These are phyloP conservation scores for Tribonema minus DNA, from an alignment of 108 stramenopile genomes.

Conservation along the genomic window DNA sequence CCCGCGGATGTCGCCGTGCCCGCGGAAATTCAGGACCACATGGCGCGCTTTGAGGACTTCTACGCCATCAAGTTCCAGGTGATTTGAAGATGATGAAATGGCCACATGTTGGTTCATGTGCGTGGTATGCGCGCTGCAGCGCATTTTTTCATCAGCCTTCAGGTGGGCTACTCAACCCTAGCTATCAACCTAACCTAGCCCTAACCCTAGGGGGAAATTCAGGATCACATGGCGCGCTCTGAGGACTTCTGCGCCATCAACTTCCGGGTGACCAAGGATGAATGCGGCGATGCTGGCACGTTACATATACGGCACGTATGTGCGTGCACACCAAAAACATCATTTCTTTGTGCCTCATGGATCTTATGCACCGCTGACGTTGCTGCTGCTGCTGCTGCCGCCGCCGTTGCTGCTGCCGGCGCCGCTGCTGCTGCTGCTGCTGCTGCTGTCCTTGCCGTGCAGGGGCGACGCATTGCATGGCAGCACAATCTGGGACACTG, in stretches of 20 bases:
- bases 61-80: slow-evolving; percentile 69
- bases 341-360: background rate
- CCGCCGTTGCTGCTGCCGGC: background rate
- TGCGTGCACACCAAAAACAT: background rate
- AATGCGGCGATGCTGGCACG: too few relatives aligned
- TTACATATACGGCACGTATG: background rate
- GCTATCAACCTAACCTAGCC: background rate
- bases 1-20: slow-evolving; percentile 55
- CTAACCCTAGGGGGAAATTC: background rate
- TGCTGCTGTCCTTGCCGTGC: slow-evolving; percentile 53
- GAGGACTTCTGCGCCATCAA: slow-evolving; percentile 69
- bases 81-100: background rate
- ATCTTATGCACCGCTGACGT: too few relatives aligned
- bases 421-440: background rate
- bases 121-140: background rate
- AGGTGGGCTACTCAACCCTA: background rate
- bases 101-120: background rate
- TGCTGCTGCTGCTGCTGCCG: background rate
- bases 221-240: background rate
- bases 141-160: background rate
- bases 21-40: slow-evolving; percentile 36
- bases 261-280: slow-evolving; percentile 38
- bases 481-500: slow-evolving; percentile 82
- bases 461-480: slow-evolving; percentile 92
- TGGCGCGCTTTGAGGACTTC: slow-evolving; percentile 57